A percentile compares a stretch with the other conserved stretches of the same genome.
phyloP scores from a whole-genome alignment of 2,329 filamentous ascomycete species.

The Aspergillus fumigatiaffinis region DNA sequence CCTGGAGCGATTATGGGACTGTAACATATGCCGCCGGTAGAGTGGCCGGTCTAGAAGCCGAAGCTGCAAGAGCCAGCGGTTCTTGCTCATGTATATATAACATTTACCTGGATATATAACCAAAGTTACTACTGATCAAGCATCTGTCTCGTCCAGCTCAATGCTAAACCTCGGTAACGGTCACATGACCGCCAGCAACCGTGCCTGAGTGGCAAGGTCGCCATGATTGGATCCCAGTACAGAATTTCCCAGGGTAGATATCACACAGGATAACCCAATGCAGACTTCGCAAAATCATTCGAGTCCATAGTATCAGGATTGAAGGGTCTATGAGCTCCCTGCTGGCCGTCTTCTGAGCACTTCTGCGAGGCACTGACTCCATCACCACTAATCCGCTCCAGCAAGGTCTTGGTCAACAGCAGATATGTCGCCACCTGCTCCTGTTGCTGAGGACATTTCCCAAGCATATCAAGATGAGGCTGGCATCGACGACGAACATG shows the following conservation, averaged over 20 bases:
- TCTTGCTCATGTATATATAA: background rate
- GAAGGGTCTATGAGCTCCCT: background rate
- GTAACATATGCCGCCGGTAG: background rate
- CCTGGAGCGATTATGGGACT: background rate
- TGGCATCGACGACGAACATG: constrained; percentile 7
- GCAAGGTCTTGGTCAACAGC: background rate
- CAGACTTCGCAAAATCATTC: background rate
- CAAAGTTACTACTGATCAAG: background rate
- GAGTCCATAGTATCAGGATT: background rate
- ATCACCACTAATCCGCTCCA: background rate
- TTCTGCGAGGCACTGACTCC: background rate
- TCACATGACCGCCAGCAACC: background rate
- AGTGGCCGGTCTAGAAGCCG: background rate
- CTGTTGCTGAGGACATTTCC: background rate
- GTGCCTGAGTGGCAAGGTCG: background rate
- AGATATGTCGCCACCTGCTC: background rate
- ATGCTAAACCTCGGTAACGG: background rate
- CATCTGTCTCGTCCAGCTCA: background rate
- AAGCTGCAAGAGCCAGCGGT: background rate
- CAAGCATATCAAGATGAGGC: background rate
- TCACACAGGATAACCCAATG: background rate
- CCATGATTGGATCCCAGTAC: background rate
- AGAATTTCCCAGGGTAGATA: background rate
- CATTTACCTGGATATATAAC: background rate
- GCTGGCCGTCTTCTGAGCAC: background rate